phyloP scores from a whole-genome alignment of 2,329 filamentous ascomycete species.

The Calonectria multiphialidica region DNA sequence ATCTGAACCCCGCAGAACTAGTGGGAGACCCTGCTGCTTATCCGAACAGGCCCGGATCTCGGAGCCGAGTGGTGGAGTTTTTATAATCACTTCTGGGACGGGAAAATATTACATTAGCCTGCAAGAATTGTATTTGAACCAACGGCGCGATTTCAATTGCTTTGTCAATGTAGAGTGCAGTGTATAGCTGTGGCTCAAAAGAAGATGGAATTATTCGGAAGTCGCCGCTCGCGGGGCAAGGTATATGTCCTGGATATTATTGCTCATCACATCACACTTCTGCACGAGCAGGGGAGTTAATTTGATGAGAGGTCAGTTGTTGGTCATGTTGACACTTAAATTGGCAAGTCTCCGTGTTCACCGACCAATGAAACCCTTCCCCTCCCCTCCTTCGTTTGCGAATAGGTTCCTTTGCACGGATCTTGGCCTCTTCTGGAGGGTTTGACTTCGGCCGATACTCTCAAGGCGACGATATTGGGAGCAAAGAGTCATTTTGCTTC shows the following conservation, averaged over 20 bases:
- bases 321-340: constrained; percentile 16
- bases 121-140: not conserved
- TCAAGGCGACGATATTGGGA: not conserved
- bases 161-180: not conserved
- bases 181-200: not conserved
- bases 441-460: not conserved
- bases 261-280: not conserved
- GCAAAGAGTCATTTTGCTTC: not conserved
- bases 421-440: not conserved
- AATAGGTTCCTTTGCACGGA: constrained; percentile 8
- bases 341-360: constrained; percentile 1
- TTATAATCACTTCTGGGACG: not conserved
- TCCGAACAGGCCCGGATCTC: not conserved
- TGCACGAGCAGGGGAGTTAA: not conserved
- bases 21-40: not conserved
- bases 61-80: not conserved
- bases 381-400: constrained; percentile 8
- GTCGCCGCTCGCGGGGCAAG: constrained; percentile 9
- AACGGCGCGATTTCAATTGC: not conserved
- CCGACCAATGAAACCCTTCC: not conserved
- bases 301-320: constrained; percentile 5
- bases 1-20: not conserved
- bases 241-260: not conserved
- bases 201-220: not conserved
- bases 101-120: too few relatives aligned